phyloP scores from a whole-genome alignment of 148 eudicot genomes.

The Cornus controversa region DNA sequence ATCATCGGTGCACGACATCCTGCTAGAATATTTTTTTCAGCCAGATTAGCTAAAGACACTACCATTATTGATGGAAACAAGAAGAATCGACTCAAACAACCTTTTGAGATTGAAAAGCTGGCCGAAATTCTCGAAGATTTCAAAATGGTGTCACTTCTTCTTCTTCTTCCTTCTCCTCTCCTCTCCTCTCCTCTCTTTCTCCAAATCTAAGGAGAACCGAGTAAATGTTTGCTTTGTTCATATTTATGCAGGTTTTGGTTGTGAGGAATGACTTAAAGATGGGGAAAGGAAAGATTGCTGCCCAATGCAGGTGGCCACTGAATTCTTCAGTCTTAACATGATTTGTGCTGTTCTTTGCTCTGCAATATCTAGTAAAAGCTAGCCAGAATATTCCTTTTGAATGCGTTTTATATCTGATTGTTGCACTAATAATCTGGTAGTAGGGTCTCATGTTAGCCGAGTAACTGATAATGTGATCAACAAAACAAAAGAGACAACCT shows the following conservation, averaged over 20 bases:
- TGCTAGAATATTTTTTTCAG: slow-evolving; percentile 30
- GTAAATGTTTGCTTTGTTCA: slow-evolving; percentile 3
- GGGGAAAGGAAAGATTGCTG: slow-evolving; percentile 99
- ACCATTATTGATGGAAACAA: slow-evolving; percentile 33
- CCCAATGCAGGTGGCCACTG: slow-evolving; percentile 83
- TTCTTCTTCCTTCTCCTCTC: neutral
- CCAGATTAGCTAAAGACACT: slow-evolving; percentile 25
- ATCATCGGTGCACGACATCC: slow-evolving; percentile 52
- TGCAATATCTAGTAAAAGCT: slow-evolving; percentile 1
- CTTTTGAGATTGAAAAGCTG: slow-evolving; percentile 81
- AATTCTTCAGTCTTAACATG: neutral
- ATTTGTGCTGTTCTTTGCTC: slow-evolving; percentile 2
- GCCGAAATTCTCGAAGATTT: slow-evolving; percentile 93
- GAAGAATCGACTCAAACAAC: slow-evolving; percentile 43
- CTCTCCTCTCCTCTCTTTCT: slow-evolving; percentile 2
- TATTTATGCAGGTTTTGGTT: slow-evolving; percentile 72
- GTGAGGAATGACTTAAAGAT: slow-evolving; percentile 98
- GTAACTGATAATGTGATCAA: too few species aligned
- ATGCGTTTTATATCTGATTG: neutral
- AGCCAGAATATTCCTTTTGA: neutral
- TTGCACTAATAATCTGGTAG: neutral
- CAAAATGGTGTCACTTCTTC: slow-evolving; percentile 62
- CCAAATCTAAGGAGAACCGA: neutral
- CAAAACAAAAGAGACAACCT: neutral
- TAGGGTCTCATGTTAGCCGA: neutral